phyloP scores from a whole-genome alignment of 1,284 basidiomycete genomes.

The Cystobasidium pallidum region DNA sequence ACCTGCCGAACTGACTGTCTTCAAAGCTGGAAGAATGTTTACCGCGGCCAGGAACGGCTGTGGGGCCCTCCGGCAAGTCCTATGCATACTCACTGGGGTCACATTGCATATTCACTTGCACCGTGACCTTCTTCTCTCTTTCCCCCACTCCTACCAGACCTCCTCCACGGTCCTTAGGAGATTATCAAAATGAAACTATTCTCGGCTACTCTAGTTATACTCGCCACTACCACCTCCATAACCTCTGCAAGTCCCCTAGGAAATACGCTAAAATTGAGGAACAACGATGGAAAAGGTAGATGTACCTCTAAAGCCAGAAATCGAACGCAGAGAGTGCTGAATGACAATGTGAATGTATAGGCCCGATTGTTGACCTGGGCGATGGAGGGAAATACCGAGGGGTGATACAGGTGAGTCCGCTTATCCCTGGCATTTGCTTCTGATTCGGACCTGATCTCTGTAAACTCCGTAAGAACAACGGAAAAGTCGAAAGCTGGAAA shows the following conservation, averaged over 20 bases:
- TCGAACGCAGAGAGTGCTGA: too few relatives aligned
- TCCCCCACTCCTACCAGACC: background rate
- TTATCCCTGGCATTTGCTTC: too few relatives aligned
- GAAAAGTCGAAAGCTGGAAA: slow-evolving; percentile 46
- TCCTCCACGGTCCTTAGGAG: too few relatives aligned
- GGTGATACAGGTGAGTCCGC: slow-evolving; percentile 38
- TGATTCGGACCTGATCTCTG: too few relatives aligned
- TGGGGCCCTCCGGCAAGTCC: background rate
- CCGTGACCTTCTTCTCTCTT: background rate
- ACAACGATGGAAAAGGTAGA: slow-evolving; percentile 28
- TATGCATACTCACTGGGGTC: background rate
- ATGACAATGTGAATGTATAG: background rate
- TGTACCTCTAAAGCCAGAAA: too few relatives aligned
- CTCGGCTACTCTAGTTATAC: slow-evolving; percentile 3
- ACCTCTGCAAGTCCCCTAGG: background rate
- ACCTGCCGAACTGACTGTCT: slow-evolving; percentile 1
- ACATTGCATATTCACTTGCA: background rate
- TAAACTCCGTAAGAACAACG: slow-evolving; percentile 36
- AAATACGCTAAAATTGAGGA: background rate
- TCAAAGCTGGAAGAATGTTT: background rate
- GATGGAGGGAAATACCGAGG: slow-evolving; percentile 44
- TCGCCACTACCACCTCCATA: background rate
- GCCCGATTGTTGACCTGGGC: slow-evolving; percentile 46
- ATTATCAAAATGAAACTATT: background rate
- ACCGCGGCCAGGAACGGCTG: background rate